Percentiles rank a stretch among this genome's conserved stretches.
Evolutionary conservation across 2,329 filamentous ascomycete genomes (phyloP).

Genomic region (Simplicillium aogashimaense): DNA sequence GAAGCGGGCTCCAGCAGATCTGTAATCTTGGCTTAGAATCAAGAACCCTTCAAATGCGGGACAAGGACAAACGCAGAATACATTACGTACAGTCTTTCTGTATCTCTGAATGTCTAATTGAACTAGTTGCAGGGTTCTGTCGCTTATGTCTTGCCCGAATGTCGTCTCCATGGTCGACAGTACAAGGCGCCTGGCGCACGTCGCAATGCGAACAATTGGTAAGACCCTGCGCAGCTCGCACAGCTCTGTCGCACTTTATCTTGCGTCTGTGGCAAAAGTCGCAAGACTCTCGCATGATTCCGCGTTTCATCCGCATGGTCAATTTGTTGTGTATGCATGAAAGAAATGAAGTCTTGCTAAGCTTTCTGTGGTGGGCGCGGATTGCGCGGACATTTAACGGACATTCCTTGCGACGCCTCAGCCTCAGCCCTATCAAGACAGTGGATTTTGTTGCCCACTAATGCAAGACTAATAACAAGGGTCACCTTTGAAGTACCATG

Average conservation of each 20-base stretch:
- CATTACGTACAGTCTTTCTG: neutral
- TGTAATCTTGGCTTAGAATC: neutral
- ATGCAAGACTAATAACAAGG: no score
- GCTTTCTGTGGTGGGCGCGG: no score
- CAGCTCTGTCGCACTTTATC: slow-evolving; percentile 8
- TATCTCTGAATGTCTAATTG: no score
- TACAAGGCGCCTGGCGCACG: neutral
- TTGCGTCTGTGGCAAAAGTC: slow-evolving; percentile 6
- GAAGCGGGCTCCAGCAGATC: no score
- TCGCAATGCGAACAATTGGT: neutral
- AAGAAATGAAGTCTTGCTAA: no score
- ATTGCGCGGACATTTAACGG: no score
- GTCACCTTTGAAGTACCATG: no score
- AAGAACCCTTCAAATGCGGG: neutral
- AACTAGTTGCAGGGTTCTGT: neutral
- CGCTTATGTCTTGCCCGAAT: neutral
- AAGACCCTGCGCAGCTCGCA: neutral
- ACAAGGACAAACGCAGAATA: neutral
- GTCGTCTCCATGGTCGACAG: neutral
- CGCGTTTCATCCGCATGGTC: neutral
- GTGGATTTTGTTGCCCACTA: no score
- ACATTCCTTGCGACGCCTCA: no score
- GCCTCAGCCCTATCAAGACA: no score
- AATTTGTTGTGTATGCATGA: no score
- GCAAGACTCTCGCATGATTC: slow-evolving; percentile 1